phyloP scores from a whole-genome alignment of 1,284 basidiomycete genomes.

The Heterobasidion parviporum region DNA sequence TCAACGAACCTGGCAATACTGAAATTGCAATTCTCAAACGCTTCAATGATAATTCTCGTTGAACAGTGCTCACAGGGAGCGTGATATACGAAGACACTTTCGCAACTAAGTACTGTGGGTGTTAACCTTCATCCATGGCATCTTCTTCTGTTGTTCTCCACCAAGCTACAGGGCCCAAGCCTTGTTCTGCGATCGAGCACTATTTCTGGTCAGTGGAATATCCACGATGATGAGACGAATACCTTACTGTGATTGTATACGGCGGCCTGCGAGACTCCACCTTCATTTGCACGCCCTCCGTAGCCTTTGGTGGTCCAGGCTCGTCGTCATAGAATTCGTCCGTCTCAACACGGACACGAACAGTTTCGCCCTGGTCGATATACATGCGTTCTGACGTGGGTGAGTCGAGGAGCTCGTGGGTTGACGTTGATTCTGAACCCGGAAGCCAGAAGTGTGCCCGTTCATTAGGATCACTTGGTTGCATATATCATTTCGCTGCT shows the following conservation, averaged over 20 bases:
- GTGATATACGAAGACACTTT: neutral
- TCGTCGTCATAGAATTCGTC: slow-evolving; percentile 91
- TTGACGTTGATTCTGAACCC: slow-evolving; percentile 43
- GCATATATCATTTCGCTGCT: neutral
- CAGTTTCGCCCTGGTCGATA: slow-evolving; percentile 74
- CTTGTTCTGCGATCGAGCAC: slow-evolving; percentile 88
- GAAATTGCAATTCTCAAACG: too few species aligned
- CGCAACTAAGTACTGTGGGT: neutral
- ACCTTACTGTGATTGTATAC: slow-evolving; percentile 66
- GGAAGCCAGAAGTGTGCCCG: slow-evolving; percentile 80
- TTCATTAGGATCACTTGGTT: slow-evolving; percentile 67
- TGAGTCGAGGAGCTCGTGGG: slow-evolving; percentile 63
- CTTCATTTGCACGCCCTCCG: slow-evolving; percentile 55
- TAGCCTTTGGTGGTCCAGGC: slow-evolving; percentile 74
- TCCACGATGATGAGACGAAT: neutral
- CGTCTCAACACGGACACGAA: slow-evolving; percentile 84
- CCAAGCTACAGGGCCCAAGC: slow-evolving; percentile 71
- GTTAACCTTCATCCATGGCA: slow-evolving; percentile 26
- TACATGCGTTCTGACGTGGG: slow-evolving; percentile 72
- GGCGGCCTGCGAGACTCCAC: slow-evolving; percentile 53
- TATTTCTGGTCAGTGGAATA: slow-evolving; percentile 20
- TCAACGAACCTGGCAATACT: too few species aligned
- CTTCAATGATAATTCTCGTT: too few species aligned
- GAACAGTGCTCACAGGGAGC: too few species aligned
- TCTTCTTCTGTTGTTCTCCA: slow-evolving; percentile 51